Conservation (phyloP, 768 basidiomycete genomes). For the Hygrocybe punicea region DNA sequence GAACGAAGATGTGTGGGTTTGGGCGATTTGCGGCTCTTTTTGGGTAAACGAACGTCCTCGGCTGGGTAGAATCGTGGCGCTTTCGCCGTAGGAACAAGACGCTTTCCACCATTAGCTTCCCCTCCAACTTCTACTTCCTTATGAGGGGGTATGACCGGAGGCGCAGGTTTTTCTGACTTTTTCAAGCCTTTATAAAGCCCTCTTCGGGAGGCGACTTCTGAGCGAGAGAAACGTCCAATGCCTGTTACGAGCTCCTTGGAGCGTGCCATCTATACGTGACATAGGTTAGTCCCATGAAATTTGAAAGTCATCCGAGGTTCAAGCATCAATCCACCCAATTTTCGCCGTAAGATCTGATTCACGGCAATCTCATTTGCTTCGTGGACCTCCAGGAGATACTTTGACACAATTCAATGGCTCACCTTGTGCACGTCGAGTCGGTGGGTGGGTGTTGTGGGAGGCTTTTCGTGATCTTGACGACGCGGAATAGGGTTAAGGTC, state of each 20-base stretch:
- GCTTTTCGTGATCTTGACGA: background rate
- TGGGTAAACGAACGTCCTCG: conserved; percentile 88
- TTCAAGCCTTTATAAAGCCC: conserved; percentile 81
- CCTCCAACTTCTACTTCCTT: conserved; percentile 84
- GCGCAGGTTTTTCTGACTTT: conserved; percentile 67
- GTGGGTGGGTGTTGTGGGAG: background rate
- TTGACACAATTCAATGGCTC: background rate
- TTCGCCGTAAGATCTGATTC: background rate
- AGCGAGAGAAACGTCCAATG: conserved; percentile 79
- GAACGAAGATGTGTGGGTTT: conserved; percentile 76
- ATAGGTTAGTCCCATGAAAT: conserved; percentile 2
- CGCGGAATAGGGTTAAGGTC: conserved; percentile 7
- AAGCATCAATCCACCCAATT: background rate
- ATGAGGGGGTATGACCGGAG: conserved; percentile 54
- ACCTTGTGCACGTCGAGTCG: background rate
- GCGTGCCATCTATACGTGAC: conserved; percentile 67
- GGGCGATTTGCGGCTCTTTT: conserved; percentile 85
- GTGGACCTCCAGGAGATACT: background rate
- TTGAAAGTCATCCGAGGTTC: background rate
- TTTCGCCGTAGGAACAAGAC: conserved; percentile 80
- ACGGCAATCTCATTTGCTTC: background rate
- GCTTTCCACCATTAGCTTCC: conserved; percentile 85
- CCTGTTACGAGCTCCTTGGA: conserved; percentile 79
- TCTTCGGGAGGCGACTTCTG: conserved; percentile 75
- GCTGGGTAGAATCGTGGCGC: conserved; percentile 92